phyloP scores from a whole-genome alignment of 305 asterid genomes.

The Fraxinus sp. region DNA sequence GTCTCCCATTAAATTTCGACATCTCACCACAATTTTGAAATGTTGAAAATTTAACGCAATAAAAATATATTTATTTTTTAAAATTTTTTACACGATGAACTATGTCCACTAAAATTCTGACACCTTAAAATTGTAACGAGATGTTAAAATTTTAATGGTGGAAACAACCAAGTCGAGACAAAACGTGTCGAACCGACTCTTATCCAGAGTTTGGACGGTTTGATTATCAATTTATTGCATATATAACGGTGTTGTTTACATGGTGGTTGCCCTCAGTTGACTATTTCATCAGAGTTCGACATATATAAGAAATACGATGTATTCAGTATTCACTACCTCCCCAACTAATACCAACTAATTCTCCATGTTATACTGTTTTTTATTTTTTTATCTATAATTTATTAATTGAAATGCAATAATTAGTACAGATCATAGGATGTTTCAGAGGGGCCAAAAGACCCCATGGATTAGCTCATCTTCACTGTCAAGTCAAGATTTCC shows the following conservation, averaged over 20 bases:
- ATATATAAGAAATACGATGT: background rate
- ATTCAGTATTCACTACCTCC: background rate
- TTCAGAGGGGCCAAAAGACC: background rate
- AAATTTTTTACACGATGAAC: no score
- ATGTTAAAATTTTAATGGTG: no score
- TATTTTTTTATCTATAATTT: background rate
- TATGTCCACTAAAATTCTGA: no score
- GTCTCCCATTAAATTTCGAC: background rate
- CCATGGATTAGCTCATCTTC: background rate
- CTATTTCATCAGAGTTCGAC: background rate
- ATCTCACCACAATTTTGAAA: background rate
- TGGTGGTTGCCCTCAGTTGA: slow-evolving; percentile 19
- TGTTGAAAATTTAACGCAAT: background rate
- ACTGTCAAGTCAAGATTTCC: background rate
- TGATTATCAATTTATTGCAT: background rate
- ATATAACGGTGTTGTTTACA: background rate
- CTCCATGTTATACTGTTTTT: background rate
- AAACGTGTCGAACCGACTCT: background rate
- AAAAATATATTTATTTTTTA: no score
- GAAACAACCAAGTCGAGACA: background rate
- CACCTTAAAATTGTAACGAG: no score
- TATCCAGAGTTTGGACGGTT: background rate
- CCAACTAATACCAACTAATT: slow-evolving; percentile 25
- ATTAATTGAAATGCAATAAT: background rate
- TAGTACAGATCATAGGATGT: background rate